A percentile compares a stretch with the other conserved stretches of the same genome.
Evolutionary conservation across 352 stramenopile genomes (phyloP).

Genomic region (Phytophthora meadii): DNA sequence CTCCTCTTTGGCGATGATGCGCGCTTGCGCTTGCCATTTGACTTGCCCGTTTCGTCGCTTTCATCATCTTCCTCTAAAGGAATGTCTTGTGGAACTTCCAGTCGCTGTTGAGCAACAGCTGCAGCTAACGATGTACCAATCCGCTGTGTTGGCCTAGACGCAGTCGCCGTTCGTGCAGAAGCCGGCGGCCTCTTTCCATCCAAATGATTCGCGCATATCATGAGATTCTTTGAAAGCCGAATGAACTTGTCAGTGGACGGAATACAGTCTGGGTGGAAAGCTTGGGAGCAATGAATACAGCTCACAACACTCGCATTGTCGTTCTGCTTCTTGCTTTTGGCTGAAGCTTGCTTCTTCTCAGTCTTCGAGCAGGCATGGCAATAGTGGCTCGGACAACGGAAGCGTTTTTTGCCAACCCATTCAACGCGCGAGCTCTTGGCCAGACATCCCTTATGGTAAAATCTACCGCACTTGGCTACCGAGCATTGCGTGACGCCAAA

Average conservation of each 20-base stretch:
- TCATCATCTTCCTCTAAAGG: slow-evolving; percentile 43
- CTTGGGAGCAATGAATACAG: slow-evolving; percentile 89
- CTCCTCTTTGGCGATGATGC: slow-evolving; percentile 14
- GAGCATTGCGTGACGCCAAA: slow-evolving; percentile 92
- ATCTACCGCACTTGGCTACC: slow-evolving; percentile 92
- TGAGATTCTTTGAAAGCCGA: slow-evolving; percentile 83
- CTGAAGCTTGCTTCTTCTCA: slow-evolving; percentile 11
- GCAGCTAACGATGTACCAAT: slow-evolving; percentile 27
- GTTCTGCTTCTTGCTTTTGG: slow-evolving; percentile 55
- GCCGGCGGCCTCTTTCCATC: slow-evolving; percentile 44
- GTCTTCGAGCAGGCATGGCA: slow-evolving; percentile 76
- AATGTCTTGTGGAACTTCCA: slow-evolving; percentile 37
- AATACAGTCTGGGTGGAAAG: slow-evolving; percentile 86
- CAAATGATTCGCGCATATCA: slow-evolving; percentile 91
- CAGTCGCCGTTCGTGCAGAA: slow-evolving; percentile 10
- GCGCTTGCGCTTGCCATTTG: slow-evolving; percentile 46
- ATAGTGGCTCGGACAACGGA: slow-evolving; percentile 92
- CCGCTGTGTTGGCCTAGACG: slow-evolving; percentile 9
- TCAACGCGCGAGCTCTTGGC: slow-evolving; percentile 76
- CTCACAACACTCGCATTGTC: slow-evolving; percentile 59
- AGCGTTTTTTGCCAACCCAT: slow-evolving; percentile 89
- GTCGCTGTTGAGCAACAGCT: slow-evolving; percentile 30
- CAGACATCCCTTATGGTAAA: slow-evolving; percentile 93
- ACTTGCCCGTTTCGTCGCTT: slow-evolving; percentile 19
- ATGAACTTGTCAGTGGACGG: slow-evolving; percentile 77